These are phyloP conservation scores for Xylaria sp. DNA, from an alignment of 2,329 filamentous ascomycete species.

Conservation along the genomic window DNA sequence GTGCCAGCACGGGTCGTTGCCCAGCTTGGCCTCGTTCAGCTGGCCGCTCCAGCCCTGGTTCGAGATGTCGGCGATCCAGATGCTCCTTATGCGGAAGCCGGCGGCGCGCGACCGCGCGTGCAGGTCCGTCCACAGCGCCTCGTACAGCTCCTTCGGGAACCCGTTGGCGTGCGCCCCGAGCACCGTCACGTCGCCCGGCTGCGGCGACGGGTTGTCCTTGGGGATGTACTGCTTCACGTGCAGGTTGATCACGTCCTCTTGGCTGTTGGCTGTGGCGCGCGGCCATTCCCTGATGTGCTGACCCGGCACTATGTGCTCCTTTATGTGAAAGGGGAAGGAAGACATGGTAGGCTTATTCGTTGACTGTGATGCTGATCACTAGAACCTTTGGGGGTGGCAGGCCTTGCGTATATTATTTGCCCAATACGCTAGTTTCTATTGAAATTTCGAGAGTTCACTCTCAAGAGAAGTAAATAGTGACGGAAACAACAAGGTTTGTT, in stretches of 20 bases:
- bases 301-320: constrained; percentile 77
- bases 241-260: constrained; percentile 79
- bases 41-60: constrained; percentile 84
- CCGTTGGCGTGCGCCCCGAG: constrained; percentile 91
- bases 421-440: not conserved
- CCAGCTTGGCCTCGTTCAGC: constrained; percentile 79
- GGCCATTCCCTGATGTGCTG: constrained; percentile 87
- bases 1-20: constrained; percentile 89
- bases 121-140: constrained; percentile 90
- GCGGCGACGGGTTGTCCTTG: constrained; percentile 72
- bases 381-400: too few relatives aligned
- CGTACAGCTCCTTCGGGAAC: constrained; percentile 95
- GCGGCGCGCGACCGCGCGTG: constrained; percentile 61
- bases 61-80: constrained; percentile 92
- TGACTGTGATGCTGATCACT: not conserved
- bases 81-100: constrained; percentile 78
- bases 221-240: constrained; percentile 91
- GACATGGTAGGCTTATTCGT: constrained; percentile 39
- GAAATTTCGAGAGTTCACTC: not conserved
- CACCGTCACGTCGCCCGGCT: constrained; percentile 83
- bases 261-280: constrained; percentile 74
- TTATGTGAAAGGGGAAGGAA: constrained; percentile 67
- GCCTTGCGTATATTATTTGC: not conserved
- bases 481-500: not conserved
- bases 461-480: not conserved